Evolutionary conservation across 192 early-diverging fungal genomes (phyloP), one percentile per base, ranked within the genome.

Genomic region (Coemansia sp.): DNA sequence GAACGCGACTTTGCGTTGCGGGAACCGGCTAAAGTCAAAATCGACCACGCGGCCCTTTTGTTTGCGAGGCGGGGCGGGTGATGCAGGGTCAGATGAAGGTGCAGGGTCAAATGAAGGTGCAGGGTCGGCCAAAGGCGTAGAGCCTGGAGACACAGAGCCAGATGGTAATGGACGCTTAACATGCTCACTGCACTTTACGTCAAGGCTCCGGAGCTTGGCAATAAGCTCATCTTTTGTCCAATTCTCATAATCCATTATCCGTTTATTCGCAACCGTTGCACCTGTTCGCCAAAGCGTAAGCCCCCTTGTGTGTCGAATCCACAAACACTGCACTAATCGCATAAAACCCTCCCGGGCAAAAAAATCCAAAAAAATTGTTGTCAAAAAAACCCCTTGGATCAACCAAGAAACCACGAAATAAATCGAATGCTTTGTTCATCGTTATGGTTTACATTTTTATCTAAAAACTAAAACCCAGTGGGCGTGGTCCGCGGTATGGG

Each of bases 21-120:
- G 73, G 59, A 95, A 89, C 57, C 84, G 84, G 23, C 77, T 64
- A 83, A 93, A 92, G 63, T 95, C 90, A 64, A 97, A 94, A 1
- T 76, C 58, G 4, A 54, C 58, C 8, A 51, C 63, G 28, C 53
- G 53, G 51, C 67, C 66, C 20, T 74, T 70, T 36, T 55, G 55
- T 63, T 70, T 73, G 12, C 56, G 67, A 69, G 79, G 42, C 81
- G 73, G 47, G 51, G 56, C 67, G 70, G 23, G 52, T n/a, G 50
- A 36, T 65, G 37, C 56, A 50, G 15, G 5, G 48, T 7, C n/a
- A 3, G 38, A 2, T 6, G 2, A 5, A 26, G 4, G 4, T 2
- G 25, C 25, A 26, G 25, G 25, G 25, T 26, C 25, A 26, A 2
- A 21, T 21, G 21, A 21, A 21, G 21, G 21, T 63, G 37, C 56